phyloP scores from a whole-genome alignment of 768 basidiomycete genomes.

The Naganishia vishniacii region DNA sequence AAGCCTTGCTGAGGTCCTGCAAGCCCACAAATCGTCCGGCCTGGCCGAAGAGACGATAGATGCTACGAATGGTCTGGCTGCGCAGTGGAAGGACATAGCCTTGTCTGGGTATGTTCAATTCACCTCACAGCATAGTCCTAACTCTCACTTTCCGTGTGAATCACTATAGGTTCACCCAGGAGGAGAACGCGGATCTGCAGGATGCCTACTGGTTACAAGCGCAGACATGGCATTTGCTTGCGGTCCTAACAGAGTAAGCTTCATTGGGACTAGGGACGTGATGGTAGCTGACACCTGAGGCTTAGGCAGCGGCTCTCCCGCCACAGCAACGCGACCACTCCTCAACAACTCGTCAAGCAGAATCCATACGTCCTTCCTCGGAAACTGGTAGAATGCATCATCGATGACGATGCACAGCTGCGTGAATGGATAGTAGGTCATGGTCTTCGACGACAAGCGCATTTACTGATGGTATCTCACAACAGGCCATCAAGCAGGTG shows the following conservation, averaged over 20 bases:
- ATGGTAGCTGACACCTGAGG: neutral
- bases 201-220: conserved; percentile 25
- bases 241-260: conserved; percentile 14
- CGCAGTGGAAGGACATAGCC: conserved; percentile 5
- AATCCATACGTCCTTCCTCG: conserved; percentile 18
- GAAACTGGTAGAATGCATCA: conserved; percentile 21
- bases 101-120: neutral
- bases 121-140: neutral
- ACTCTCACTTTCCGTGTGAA: no score
- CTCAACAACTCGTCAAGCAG: conserved; percentile 19
- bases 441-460: no score
- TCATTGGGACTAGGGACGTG: neutral
- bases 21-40: conserved; percentile 6
- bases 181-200: conserved; percentile 11
- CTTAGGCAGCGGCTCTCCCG: conserved; percentile 9
- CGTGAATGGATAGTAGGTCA: conserved; percentile 26
- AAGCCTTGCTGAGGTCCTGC: conserved; percentile 16
- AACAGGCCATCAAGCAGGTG: conserved; percentile 6
- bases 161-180: neutral
- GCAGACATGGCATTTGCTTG: conserved; percentile 27
- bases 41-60: conserved; percentile 5
- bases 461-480: neutral
- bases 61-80: conserved; percentile 14
- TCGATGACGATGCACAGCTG: conserved; percentile 12
- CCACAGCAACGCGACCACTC: neutral